Evolutionary conservation across 1,284 basidiomycete genomes (phyloP).

Genomic region (Rhodotorula sp.): DNA sequence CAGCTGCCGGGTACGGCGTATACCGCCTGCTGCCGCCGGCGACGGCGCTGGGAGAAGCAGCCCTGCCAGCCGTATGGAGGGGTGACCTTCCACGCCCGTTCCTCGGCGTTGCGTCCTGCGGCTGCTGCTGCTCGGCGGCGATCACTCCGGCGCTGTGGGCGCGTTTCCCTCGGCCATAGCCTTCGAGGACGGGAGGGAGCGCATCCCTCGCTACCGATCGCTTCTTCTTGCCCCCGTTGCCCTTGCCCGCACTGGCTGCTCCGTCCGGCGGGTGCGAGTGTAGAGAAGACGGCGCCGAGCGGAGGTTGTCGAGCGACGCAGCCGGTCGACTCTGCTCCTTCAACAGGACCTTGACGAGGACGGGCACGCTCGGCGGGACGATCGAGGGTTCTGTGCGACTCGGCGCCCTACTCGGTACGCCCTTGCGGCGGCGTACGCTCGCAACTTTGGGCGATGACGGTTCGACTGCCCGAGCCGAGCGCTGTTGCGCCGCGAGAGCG

Average conservation of each 20-base stretch:
- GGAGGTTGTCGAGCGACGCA: constrained; percentile 8
- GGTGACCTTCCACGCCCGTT: background rate
- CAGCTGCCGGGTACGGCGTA: no score
- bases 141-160: background rate
- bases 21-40: background rate
- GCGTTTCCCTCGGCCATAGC: constrained; percentile 12
- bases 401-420: constrained; percentile 4
- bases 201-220: constrained; percentile 1
- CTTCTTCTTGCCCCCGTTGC: background rate
- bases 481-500: background rate
- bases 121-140: background rate
- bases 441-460: background rate
- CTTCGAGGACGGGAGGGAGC: constrained; percentile 1
- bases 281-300: background rate
- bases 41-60: background rate
- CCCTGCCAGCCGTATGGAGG: background rate
- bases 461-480: background rate
- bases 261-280: no score
- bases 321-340: background rate
- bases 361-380: background rate
- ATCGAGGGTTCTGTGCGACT: background rate
- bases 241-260: background rate
- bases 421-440: constrained; percentile 7
- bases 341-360: background rate
- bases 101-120: background rate